Evolutionary conservation across 2,329 filamentous ascomycete species (phyloP).

Genomic region (Hymenoscyphus salicellus): DNA sequence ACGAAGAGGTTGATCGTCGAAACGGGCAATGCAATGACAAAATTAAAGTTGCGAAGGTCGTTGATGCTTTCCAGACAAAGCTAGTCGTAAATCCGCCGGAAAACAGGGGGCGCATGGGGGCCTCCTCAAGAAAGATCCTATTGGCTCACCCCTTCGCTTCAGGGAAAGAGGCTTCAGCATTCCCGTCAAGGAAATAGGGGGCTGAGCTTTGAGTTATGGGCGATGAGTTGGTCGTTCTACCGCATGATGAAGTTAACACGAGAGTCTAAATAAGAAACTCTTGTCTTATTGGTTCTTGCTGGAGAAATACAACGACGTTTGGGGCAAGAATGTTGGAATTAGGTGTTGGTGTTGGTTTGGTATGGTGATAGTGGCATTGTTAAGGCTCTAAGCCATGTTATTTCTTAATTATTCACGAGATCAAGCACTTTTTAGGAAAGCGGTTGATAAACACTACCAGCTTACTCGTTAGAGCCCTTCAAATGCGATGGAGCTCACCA

Average conservation of each 20-base stretch:
- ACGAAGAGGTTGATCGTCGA: neutral
- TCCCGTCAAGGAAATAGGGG: neutral
- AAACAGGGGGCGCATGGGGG: neutral
- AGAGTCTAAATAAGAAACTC: neutral
- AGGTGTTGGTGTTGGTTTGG: too few species aligned
- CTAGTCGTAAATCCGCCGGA: neutral
- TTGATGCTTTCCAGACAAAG: neutral
- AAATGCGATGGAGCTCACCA: too few species aligned
- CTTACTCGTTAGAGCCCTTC: too few species aligned
- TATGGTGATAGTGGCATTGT: neutral
- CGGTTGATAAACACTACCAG: too few species aligned
- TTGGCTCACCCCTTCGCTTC: neutral
- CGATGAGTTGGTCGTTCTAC: neutral
- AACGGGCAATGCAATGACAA: neutral
- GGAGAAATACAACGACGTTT: neutral
- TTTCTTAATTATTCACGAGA: neutral
- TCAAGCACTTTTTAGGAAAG: too few species aligned
- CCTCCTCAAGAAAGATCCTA: neutral
- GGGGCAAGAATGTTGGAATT: neutral
- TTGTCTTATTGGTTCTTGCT: neutral
- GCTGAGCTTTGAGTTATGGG: neutral
- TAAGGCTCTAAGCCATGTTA: neutral
- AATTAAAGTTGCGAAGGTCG: slow-evolving; percentile 2
- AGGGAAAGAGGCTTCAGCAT: neutral
- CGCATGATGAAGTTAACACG: neutral